Percentiles rank a stretch among this genome's conserved stretches.
Evolutionary conservation across 140 eudicot species (phyloP).

Genomic region (Cichorium intybus): DNA sequence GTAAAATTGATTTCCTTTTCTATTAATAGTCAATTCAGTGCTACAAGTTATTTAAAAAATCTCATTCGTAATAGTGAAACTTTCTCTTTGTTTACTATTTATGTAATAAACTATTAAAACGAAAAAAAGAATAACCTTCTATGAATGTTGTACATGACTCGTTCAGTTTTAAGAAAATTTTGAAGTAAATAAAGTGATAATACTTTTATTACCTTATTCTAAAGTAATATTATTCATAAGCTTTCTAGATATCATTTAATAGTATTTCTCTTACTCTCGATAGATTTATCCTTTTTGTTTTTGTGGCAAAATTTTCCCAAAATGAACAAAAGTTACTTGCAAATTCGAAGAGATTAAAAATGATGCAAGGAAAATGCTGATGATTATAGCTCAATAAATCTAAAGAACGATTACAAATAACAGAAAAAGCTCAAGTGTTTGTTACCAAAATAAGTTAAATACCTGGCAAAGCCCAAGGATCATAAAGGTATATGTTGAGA

Average conservation of each 20-base stretch:
- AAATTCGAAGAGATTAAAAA: neutral
- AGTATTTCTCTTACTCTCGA: too few relatives aligned
- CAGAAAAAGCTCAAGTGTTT: neutral
- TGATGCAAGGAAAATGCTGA: neutral
- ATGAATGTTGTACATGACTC: neutral
- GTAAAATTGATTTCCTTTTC: neutral
- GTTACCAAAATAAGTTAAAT: neutral
- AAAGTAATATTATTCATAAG: neutral
- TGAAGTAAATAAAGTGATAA: too few relatives aligned
- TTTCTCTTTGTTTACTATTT: neutral
- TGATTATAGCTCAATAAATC: neutral
- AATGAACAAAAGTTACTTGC: neutral
- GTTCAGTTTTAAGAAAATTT: too few relatives aligned
- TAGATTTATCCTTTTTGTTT: neutral
- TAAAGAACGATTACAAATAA: too few relatives aligned
- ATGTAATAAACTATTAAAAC: neutral
- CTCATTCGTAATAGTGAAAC: neutral
- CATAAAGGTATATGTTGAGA: conserved; percentile 58
- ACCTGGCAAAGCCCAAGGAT: conserved; percentile 87
- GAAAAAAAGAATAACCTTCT: too few relatives aligned
- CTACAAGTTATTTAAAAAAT: too few relatives aligned
- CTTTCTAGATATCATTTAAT: neutral
- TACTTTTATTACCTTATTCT: neutral
- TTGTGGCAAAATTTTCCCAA: neutral
- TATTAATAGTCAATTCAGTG: neutral